A percentile compares a stretch with the other conserved stretches of the same genome.
Evolutionary conservation across 768 basidiomycete species (phyloP).

Genomic region (Panaeolus cyanescens): DNA sequence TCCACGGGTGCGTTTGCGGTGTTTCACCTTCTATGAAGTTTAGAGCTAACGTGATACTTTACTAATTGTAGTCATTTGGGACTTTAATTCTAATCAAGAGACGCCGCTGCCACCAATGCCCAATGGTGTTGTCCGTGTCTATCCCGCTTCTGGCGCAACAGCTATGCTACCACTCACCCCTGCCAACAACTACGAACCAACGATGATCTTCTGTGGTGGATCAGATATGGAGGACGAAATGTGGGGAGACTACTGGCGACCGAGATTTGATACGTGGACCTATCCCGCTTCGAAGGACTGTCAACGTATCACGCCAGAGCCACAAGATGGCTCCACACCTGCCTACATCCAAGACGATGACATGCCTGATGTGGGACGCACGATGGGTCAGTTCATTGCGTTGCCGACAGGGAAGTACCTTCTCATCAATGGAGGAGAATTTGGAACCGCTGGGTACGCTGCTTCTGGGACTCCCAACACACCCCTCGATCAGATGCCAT

Average conservation of each 20-base stretch:
- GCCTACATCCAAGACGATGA: slow-evolving; percentile 73
- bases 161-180: slow-evolving; percentile 93
- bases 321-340: slow-evolving; percentile 60
- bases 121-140: slow-evolving; percentile 74
- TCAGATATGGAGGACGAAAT: slow-evolving; percentile 69
- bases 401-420: slow-evolving; percentile 78
- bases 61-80: slow-evolving; percentile 23
- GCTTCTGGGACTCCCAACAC: slow-evolving; percentile 49
- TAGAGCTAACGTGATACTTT: neutral
- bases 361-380: slow-evolving; percentile 65
- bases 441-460: slow-evolving; percentile 90
- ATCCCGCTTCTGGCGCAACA: slow-evolving; percentile 86
- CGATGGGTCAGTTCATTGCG: slow-evolving; percentile 90
- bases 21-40: neutral
- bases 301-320: slow-evolving; percentile 87
- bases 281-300: slow-evolving; percentile 72
- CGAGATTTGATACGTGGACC: slow-evolving; percentile 71
- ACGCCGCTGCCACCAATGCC: slow-evolving; percentile 75
- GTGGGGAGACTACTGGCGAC: slow-evolving; percentile 78
- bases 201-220: slow-evolving; percentile 91
- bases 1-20: slow-evolving; percentile 54
- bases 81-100: slow-evolving; percentile 53
- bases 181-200: slow-evolving; percentile 84
- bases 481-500: slow-evolving; percentile 56
- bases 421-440: slow-evolving; percentile 78